A percentile compares a stretch with the other conserved stretches of the same genome.
Evolutionary conservation across 768 basidiomycete genomes (phyloP).

Genomic region (Cyclocybe aegerita): DNA sequence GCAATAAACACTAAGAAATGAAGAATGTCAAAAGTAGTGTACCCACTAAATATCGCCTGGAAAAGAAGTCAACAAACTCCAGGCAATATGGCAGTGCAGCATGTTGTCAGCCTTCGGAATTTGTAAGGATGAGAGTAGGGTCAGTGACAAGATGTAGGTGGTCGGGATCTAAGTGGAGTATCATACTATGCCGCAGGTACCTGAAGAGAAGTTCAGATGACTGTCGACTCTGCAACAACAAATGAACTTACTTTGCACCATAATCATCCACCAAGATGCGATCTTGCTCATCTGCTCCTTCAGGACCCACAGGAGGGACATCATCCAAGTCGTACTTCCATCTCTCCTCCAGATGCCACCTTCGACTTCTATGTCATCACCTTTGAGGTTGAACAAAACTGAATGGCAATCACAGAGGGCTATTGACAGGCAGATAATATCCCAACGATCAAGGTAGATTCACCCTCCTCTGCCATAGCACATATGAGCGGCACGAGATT

Average conservation of each 20-base stretch:
- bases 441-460: slow-evolving; percentile 70
- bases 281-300: slow-evolving; percentile 67
- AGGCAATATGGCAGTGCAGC: too few relatives aligned
- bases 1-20: too few relatives aligned
- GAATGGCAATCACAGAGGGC: slow-evolving; percentile 22
- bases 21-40: too few relatives aligned
- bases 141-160: slow-evolving; percentile 51
- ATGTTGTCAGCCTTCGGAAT: too few relatives aligned
- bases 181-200: slow-evolving; percentile 55
- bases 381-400: slow-evolving; percentile 25
- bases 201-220: slow-evolving; percentile 27
- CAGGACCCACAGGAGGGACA: slow-evolving; percentile 48
- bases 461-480: slow-evolving; percentile 86
- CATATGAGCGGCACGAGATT: slow-evolving; percentile 56
- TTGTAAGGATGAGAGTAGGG: slow-evolving; percentile 33
- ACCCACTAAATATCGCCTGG: too few relatives aligned
- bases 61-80: too few relatives aligned
- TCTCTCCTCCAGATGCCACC: slow-evolving; percentile 44
- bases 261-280: slow-evolving; percentile 73
- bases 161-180: slow-evolving; percentile 56
- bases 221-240: slow-evolving; percentile 1
- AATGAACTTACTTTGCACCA: slow-evolving; percentile 43
- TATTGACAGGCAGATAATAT: slow-evolving; percentile 25
- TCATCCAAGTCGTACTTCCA: slow-evolving; percentile 77
- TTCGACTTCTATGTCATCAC: slow-evolving; percentile 32